Base-by-base conservation (phyloP, 768 basidiomycete genomes). In the Hydnum rufescens region DNA sequence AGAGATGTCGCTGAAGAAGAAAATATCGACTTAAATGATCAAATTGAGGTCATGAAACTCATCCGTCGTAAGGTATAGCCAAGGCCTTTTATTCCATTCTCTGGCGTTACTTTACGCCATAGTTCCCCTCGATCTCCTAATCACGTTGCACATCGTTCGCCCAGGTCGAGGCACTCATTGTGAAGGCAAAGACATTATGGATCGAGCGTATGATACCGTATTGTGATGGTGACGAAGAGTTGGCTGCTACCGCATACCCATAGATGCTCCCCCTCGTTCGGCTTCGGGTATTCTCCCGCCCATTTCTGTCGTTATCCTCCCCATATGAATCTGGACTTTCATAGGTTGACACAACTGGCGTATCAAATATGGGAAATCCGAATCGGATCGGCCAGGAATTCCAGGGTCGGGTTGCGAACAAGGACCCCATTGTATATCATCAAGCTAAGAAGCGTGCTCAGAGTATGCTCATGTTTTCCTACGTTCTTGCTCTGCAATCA, bases 321-420 rank as follows among this genome's bases (percentile, higher is more conserved):
- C 4, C 47, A n/a, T 28, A 23, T 5, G 8, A 18, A 23, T 34
- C n/a, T 23, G 19, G 30, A 34, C 22, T n/a, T 28, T 22, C 57
- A 16, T 50, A 80, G 82, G 88, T 93, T 18, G 88, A 93, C 62
- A 92, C 88, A 0, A 86, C 92, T 0, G 85, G 82, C 42, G 83
- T 89, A 4, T 78, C 77, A 53, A 84, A 87, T 59, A 88, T 88
- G 67, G 88, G 84, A 51, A 99, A 99, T 63, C 92, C 93, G 23
- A 82, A 93, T 50, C 82, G 95, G 5, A 95, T 99, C 63, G 93
- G 95, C 1, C 90, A 93, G 63, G 86, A 93, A 63, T 96, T 96
- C 64, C 75, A 80, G 58, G 87, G 86, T 1, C 74, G 74, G 22
- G 74, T 97, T 32, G 95, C 95, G 6, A 99, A 99, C 62, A 93